These are phyloP conservation scores for Skeletonema marinoi DNA, from an alignment of 108 stramenopile species.

Conservation along the genomic window DNA sequence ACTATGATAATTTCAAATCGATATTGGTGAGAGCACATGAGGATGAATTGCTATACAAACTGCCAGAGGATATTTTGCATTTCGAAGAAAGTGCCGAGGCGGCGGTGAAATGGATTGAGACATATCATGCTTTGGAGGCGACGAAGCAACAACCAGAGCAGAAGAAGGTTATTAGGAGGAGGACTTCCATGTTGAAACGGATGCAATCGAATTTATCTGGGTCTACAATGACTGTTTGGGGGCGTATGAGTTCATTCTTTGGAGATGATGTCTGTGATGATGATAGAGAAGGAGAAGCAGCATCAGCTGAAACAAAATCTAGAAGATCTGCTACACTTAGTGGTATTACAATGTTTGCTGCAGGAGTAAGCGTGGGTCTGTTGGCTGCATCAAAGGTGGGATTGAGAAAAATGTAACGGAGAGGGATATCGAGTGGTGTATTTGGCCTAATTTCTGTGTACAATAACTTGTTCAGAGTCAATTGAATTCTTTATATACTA, in stretches of 20 bases:
- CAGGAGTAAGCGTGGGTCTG: neutral
- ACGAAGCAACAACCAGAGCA: slow-evolving; percentile 8
- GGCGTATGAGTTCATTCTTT: slow-evolving; percentile 40
- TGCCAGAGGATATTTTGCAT: slow-evolving; percentile 80
- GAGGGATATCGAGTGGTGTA: neutral
- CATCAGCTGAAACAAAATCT: neutral
- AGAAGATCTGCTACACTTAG: neutral
- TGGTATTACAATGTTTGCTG: neutral
- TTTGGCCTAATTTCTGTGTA: too few species aligned
- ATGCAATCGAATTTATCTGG: slow-evolving; percentile 45
- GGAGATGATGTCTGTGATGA: slow-evolving; percentile 6
- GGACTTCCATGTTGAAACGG: slow-evolving; percentile 34
- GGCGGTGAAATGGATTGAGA: slow-evolving; percentile 43
- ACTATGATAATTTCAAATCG: slow-evolving; percentile 75
- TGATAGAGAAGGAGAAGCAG: neutral
- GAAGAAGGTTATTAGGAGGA: slow-evolving; percentile 11
- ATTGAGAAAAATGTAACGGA: neutral
- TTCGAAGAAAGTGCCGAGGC: slow-evolving; percentile 66
- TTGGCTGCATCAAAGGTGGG: neutral
- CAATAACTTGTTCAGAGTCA: too few species aligned
- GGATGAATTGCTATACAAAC: slow-evolving; percentile 63
- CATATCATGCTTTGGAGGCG: slow-evolving; percentile 21
- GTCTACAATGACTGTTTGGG: slow-evolving; percentile 23
- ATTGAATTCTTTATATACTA: too few species aligned
- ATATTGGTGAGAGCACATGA: slow-evolving; percentile 73